Conservation (phyloP, 2,329 filamentous ascomycete genomes). For the Microthyrium microscopicum region DNA sequence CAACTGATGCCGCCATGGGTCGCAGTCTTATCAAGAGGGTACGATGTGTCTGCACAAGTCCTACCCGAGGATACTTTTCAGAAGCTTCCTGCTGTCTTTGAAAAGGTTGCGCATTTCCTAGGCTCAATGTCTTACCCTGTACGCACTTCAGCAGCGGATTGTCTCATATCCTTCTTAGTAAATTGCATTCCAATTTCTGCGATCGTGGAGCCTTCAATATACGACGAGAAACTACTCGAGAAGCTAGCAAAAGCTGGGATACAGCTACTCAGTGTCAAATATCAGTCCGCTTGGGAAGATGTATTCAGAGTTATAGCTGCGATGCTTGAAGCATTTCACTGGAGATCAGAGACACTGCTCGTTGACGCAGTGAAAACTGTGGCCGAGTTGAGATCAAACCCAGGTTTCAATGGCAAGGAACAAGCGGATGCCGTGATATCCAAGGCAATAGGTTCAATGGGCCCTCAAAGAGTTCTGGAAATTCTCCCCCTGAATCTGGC, state of each 20-base stretch:
- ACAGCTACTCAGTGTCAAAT: slow-evolving; percentile 71
- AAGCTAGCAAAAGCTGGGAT: slow-evolving; percentile 60
- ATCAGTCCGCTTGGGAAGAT: slow-evolving; percentile 86
- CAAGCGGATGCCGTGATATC: slow-evolving; percentile 84
- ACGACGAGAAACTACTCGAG: slow-evolving; percentile 77
- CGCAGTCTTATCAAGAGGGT: slow-evolving; percentile 82
- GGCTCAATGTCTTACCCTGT: slow-evolving; percentile 84
- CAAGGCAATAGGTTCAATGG: slow-evolving; percentile 77
- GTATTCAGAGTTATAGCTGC: slow-evolving; percentile 78
- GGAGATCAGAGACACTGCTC: slow-evolving; percentile 68
- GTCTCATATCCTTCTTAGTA: slow-evolving; percentile 78
- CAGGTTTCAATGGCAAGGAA: slow-evolving; percentile 84
- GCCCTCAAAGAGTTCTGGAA: slow-evolving; percentile 65
- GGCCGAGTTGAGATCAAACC: slow-evolving; percentile 73
- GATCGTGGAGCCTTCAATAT: slow-evolving; percentile 75
- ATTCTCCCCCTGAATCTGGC: slow-evolving; percentile 75
- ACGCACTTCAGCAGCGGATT: slow-evolving; percentile 84
- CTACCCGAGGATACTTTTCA: slow-evolving; percentile 82
- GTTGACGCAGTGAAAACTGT: slow-evolving; percentile 59
- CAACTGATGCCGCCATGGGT: slow-evolving; percentile 94
- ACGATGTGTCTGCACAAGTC: slow-evolving; percentile 81
- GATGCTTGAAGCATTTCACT: slow-evolving; percentile 74
- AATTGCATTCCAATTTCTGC: slow-evolving; percentile 76
- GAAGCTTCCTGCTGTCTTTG: slow-evolving; percentile 73
- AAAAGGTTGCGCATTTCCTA: slow-evolving; percentile 63